A percentile compares a stretch with the other conserved stretches of the same genome.
These are phyloP conservation scores for Populus trichocarpa DNA, from an alignment of 441 rosid genomes.

Conservation along the genomic window DNA sequence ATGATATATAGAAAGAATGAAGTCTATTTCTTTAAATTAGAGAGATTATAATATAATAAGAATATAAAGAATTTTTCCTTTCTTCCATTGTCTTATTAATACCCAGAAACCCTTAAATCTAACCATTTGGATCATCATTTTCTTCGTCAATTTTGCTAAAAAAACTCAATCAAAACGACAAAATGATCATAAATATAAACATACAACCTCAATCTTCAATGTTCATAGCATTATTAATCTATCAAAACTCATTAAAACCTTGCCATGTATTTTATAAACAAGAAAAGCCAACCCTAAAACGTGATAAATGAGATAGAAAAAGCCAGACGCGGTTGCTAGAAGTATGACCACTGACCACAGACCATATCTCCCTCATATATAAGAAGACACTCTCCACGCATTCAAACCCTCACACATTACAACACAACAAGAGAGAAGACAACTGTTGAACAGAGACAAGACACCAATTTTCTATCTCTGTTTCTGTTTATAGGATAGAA, in stretches of 20 bases:
- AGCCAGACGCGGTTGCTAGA: neutral
- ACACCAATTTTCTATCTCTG: neutral
- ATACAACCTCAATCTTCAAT: too few relatives aligned
- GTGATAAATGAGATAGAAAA: neutral
- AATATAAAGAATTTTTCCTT: too few relatives aligned
- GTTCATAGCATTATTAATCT: neutral
- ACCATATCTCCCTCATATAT: neutral
- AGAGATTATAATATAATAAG: too few relatives aligned
- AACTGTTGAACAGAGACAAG: too few relatives aligned
- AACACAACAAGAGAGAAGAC: neutral
- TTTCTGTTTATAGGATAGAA: neutral
- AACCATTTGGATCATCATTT: too few relatives aligned
- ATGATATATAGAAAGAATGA: too few relatives aligned
- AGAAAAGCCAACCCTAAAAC: neutral
- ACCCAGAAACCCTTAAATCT: too few relatives aligned
- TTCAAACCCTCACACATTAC: neutral
- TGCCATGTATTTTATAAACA: neutral
- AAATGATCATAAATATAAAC: too few relatives aligned
- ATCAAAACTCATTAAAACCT: neutral
- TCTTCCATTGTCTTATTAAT: too few relatives aligned
- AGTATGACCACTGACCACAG: neutral
- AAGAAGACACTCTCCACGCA: neutral
- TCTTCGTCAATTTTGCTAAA: too few relatives aligned
- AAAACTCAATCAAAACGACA: too few relatives aligned
- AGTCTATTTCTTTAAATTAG: too few relatives aligned